Evolutionary conservation across 768 basidiomycete species (phyloP).

Genomic region (Boletus eberwhitei): DNA sequence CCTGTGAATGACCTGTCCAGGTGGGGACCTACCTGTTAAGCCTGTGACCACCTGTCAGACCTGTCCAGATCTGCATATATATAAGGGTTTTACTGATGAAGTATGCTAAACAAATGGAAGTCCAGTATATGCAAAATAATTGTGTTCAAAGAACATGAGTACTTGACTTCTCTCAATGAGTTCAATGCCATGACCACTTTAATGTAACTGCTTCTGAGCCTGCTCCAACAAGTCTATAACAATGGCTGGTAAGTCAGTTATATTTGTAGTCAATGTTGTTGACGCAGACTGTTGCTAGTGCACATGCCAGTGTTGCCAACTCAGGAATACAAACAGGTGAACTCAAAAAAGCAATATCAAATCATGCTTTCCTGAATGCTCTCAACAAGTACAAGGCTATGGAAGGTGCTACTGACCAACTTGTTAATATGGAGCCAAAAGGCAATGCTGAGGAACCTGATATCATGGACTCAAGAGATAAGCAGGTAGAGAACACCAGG

Average conservation of each 20-base stretch:
- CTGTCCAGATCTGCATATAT: no score
- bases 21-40: no score
- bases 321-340: not conserved
- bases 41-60: no score
- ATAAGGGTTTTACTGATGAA: no score
- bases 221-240: not conserved
- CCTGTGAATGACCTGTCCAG: no score
- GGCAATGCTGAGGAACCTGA: not conserved
- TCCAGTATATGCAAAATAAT: not conserved
- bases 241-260: not conserved
- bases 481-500: not conserved
- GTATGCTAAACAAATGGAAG: not conserved
- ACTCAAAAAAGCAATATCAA: not conserved
- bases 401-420: not conserved
- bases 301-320: not conserved
- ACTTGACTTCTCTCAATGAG: not conserved
- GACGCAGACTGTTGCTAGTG: no score
- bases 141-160: not conserved
- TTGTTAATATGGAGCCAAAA: not conserved
- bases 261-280: no score
- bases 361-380: not conserved
- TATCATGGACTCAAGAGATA: not conserved
- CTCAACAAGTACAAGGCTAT: not conserved
- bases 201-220: not conserved
- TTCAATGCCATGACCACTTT: not conserved